Base-by-base conservation (phyloP, 2,329 filamentous ascomycete genomes). In the Alternaria triticina region DNA sequence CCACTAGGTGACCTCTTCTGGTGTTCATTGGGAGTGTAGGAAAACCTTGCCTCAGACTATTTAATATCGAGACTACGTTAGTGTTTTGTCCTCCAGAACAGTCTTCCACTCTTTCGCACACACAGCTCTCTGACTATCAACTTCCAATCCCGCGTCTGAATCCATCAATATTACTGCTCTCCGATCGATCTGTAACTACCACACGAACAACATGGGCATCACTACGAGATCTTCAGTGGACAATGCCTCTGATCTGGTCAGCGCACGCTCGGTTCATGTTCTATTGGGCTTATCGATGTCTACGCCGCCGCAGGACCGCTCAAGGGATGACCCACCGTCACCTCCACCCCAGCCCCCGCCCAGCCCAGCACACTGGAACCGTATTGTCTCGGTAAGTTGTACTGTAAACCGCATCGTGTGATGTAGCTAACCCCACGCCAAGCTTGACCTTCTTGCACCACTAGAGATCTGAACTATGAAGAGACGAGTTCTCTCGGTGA, bases 291-390 rank as follows among this genome's bases (percentile, higher is more conserved):
- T 45, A 27, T 52, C 57, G 17, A 25, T 59, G 36, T 43, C 61
- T 20, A 27, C 59, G 23, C 65, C 66, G 28, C 30, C 57, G 33
- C 70, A 70, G 54, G 60, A 74, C 25, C 51, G 60, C 27, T 79
- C 77, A 56, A 75, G 76, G 67, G 77, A 77, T 22, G 79, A 81
- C 43, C 77, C 79, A 10, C 79, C 79, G 28, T 80, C 79, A 27
- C 79, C 79, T 27, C 79, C 79, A 25, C 78, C 79, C 30, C 78
- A 80, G 61, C 79, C 79, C 13, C 79, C 79, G 46, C 78, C 79
- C 71, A 81, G 79, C 46, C 79, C 79, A 47, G 68, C 70, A 44
- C 69, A 71, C 45, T 79, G 77, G 77, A 67, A 60, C 30, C 70
- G 67, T 54, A 59, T 69, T 15, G 43, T 66, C 17, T 54, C 62